phyloP scores from a whole-genome alignment of 139 green algal species.

The Pseudopediastrum boryanum region DNA sequence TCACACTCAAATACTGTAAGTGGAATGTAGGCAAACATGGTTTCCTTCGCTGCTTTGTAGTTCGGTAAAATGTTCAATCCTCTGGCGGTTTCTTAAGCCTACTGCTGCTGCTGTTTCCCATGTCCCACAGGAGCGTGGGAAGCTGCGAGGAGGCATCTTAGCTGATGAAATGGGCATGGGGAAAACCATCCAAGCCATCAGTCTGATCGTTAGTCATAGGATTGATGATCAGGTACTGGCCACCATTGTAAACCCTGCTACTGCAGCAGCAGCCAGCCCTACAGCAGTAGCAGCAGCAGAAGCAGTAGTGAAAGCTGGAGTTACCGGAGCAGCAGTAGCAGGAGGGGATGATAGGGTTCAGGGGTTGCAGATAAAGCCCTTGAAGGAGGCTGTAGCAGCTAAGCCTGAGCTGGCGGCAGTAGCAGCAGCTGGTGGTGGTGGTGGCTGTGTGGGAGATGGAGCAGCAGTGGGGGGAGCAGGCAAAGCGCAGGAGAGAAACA shows the following conservation, averaged over 20 bases:
- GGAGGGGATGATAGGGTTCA: too few species aligned
- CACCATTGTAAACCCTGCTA: conserved; percentile 38
- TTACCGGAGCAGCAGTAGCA: neutral
- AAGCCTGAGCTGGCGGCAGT: neutral
- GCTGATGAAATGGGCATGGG: conserved; percentile 91
- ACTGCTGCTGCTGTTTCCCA: neutral
- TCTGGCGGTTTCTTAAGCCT: neutral
- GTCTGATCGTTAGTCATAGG: conserved; percentile 22
- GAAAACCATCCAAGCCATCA: conserved; percentile 56
- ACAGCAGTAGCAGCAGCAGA: neutral
- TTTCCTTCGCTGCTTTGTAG: too few species aligned
- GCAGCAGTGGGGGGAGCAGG: conserved; percentile 2
- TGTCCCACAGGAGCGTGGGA: conserved; percentile 62
- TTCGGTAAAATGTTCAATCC: neutral
- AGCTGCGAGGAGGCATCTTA: conserved; percentile 81
- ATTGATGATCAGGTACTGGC: neutral
- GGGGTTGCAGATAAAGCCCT: neutral
- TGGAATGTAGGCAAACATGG: too few species aligned
- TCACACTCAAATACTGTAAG: too few species aligned
- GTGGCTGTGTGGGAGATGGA: neutral
- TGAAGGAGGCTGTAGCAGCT: neutral
- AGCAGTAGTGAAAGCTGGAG: neutral
- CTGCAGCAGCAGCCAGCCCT: conserved; percentile 20
- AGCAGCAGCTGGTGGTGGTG: neutral
- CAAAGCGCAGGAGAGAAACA: neutral